Conservation (phyloP, 2,329 filamentous ascomycete genomes). For the Penicillium sp. region DNA sequence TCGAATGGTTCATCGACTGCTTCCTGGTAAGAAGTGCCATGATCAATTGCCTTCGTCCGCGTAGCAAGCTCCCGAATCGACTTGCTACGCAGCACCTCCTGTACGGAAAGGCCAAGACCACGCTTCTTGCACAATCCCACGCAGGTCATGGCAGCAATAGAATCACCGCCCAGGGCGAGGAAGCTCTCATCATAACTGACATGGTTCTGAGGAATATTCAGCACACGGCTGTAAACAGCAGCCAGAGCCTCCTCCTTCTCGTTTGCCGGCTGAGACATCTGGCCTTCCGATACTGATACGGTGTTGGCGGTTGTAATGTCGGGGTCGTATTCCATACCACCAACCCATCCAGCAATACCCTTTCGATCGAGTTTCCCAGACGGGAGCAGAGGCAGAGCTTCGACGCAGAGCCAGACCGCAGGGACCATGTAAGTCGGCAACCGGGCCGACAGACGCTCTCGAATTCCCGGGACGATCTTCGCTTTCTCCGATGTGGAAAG, state of each 20-base stretch:
- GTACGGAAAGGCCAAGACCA: conserved; percentile 45
- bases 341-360: conserved; percentile 34
- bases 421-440: conserved; percentile 50
- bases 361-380: conserved; percentile 48
- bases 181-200: conserved; percentile 40
- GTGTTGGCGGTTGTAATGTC: conserved; percentile 13
- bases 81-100: conserved; percentile 47
- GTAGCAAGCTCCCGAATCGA: conserved; percentile 41
- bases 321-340: conserved; percentile 26
- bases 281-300: neutral
- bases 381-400: conserved; percentile 41
- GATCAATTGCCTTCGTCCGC: conserved; percentile 28
- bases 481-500: conserved; percentile 20
- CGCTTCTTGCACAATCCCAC: conserved; percentile 46
- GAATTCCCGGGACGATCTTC: conserved; percentile 23
- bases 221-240: conserved; percentile 37
- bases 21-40: conserved; percentile 34
- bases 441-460: conserved; percentile 25
- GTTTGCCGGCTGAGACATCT: conserved; percentile 17
- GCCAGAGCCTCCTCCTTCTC: conserved; percentile 30
- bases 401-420: conserved; percentile 44
- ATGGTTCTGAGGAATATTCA: conserved; percentile 34
- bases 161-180: conserved; percentile 47
- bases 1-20: conserved; percentile 29
- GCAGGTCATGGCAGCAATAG: conserved; percentile 50